These are phyloP conservation scores for Penicillium sp. DNA, from an alignment of 2,329 filamentous ascomycete species.

Conservation along the genomic window DNA sequence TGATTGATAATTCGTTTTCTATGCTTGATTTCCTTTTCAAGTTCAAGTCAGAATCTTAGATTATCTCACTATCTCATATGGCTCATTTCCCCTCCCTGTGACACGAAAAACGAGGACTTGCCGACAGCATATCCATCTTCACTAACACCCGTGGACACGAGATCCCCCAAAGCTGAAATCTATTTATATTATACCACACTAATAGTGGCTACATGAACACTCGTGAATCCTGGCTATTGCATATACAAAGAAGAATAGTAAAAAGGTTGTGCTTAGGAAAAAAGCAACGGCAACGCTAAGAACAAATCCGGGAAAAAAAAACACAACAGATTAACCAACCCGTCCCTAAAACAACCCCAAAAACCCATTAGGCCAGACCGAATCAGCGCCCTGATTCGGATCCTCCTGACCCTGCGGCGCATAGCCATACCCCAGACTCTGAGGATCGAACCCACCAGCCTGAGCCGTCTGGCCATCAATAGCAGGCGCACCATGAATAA, in stretches of 20 bases:
- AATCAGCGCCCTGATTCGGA: conserved; percentile 1
- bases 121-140: not conserved
- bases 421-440: conserved; percentile 10
- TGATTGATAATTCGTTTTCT: not conserved
- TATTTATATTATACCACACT: not conserved
- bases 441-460: conserved; percentile 1
- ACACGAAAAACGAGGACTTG: not conserved
- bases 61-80: not conserved
- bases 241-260: not conserved
- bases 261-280: not conserved
- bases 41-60: not conserved
- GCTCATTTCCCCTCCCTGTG: not conserved
- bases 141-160: not conserved
- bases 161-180: not conserved
- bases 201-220: not conserved
- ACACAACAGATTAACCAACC: not conserved
- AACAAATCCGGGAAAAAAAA: not conserved
- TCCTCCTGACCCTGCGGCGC: conserved; percentile 6
- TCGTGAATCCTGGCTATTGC: not conserved
- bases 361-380: conserved; percentile 21
- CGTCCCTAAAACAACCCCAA: conserved; percentile 19
- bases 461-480: not conserved
- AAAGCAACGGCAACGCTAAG: not conserved
- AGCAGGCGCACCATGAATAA: conserved; percentile 11
- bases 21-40: not conserved